phyloP scores from a whole-genome alignment of 176 grass and related monocot genomes.

The Leersia perrieri region DNA sequence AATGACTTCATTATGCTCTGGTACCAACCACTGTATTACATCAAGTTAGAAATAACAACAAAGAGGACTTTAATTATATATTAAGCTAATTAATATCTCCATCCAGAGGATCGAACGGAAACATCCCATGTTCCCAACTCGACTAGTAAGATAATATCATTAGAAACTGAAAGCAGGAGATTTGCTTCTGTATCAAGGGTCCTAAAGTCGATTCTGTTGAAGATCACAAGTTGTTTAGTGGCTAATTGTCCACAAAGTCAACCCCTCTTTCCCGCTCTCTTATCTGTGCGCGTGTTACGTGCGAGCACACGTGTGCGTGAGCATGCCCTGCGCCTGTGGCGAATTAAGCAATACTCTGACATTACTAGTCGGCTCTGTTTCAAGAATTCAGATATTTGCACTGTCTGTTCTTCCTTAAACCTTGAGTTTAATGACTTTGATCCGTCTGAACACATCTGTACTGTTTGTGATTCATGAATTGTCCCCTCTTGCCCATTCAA shows the following conservation, averaged over 20 bases:
- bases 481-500: background rate
- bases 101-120: background rate
- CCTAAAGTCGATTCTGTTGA: slow-evolving; percentile 39
- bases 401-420: background rate
- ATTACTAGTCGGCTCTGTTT: background rate
- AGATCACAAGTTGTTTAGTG: slow-evolving; percentile 22
- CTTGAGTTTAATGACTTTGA: background rate
- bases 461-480: background rate
- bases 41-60: background rate
- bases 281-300: background rate
- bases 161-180: background rate
- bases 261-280: background rate
- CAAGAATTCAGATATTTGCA: background rate
- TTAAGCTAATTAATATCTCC: background rate
- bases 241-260: slow-evolving; percentile 42
- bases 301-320: background rate
- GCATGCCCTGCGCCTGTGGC: background rate
- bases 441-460: background rate
- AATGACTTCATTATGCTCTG: background rate
- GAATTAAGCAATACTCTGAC: background rate
- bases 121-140: background rate
- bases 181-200: slow-evolving; percentile 42
- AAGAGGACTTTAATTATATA: background rate
- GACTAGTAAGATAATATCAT: slow-evolving; percentile 17
- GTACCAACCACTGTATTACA: background rate